phyloP scores from a whole-genome alignment of 768 basidiomycete species.

The Ramaria sp. region DNA sequence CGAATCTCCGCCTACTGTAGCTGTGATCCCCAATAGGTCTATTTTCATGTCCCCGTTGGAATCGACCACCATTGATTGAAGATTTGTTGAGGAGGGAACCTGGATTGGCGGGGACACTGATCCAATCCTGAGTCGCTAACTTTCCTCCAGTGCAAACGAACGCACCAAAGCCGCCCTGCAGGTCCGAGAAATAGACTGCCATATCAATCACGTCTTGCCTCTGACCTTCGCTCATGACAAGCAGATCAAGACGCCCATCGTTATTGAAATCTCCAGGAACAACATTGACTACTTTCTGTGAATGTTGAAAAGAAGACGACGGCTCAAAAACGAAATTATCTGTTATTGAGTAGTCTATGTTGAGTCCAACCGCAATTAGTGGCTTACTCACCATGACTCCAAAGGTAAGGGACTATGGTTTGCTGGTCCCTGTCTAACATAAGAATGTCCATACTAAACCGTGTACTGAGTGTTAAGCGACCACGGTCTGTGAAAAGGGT shows the following conservation, averaged over 20 bases:
- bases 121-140: slow-evolving; percentile 24
- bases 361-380: not conserved
- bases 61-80: slow-evolving; percentile 84
- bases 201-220: slow-evolving; percentile 47
- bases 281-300: slow-evolving; percentile 58
- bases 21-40: slow-evolving; percentile 66
- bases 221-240: slow-evolving; percentile 68
- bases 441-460: slow-evolving; percentile 67
- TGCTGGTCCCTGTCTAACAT: slow-evolving; percentile 67
- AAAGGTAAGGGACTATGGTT: slow-evolving; percentile 65
- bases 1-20: slow-evolving; percentile 22
- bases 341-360: slow-evolving; percentile 19
- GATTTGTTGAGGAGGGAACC: slow-evolving; percentile 51
- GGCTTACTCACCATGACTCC: slow-evolving; percentile 59
- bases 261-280: slow-evolving; percentile 92
- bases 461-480: not conserved
- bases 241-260: slow-evolving; percentile 81
- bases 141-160: not conserved
- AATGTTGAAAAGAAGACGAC: slow-evolving; percentile 43
- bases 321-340: slow-evolving; percentile 48
- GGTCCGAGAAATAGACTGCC: slow-evolving; percentile 55
- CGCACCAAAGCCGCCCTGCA: slow-evolving; percentile 59
- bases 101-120: slow-evolving; percentile 12
- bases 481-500: not conserved
- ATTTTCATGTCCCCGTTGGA: slow-evolving; percentile 82